phyloP scores from a whole-genome alignment of 225 moss, liverwort and hornwort species.

The Thuidium tamariscinum region DNA sequence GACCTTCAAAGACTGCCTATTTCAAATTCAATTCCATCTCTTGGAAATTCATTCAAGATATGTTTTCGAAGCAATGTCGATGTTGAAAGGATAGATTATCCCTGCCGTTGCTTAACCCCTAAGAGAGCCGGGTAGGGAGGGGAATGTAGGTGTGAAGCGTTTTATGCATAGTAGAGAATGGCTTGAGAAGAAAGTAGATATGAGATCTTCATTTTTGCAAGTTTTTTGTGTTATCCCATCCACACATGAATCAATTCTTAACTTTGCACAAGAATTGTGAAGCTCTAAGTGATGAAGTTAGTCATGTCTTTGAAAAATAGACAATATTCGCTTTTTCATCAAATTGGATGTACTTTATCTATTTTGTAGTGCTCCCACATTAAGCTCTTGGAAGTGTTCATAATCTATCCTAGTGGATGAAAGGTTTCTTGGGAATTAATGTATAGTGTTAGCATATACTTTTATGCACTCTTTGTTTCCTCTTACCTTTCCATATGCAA shows the following conservation, averaged over 20 bases:
- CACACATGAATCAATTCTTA: background rate
- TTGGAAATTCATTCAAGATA: background rate
- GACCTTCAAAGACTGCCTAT: background rate
- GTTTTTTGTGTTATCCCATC: background rate
- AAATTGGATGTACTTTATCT: background rate
- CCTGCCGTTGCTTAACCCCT: background rate
- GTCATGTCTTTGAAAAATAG: background rate
- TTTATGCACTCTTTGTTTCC: no score
- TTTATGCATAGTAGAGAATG: background rate
- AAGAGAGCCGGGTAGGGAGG: background rate
- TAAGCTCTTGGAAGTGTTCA: background rate
- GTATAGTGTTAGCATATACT: background rate
- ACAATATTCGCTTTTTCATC: no score
- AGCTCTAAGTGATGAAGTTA: no score
- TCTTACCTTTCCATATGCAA: background rate
- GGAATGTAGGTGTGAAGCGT: background rate
- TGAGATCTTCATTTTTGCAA: background rate
- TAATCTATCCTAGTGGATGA: background rate
- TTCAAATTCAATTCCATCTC: background rate
- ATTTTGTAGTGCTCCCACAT: background rate
- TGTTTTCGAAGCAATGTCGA: background rate
- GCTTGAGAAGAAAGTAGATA: background rate
- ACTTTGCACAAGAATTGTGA: background rate
- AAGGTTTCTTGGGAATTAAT: background rate
- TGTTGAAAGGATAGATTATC: background rate